Base-by-base conservation (phyloP, 2,329 filamentous ascomycete species). In the Ascochyta koolunga region DNA sequence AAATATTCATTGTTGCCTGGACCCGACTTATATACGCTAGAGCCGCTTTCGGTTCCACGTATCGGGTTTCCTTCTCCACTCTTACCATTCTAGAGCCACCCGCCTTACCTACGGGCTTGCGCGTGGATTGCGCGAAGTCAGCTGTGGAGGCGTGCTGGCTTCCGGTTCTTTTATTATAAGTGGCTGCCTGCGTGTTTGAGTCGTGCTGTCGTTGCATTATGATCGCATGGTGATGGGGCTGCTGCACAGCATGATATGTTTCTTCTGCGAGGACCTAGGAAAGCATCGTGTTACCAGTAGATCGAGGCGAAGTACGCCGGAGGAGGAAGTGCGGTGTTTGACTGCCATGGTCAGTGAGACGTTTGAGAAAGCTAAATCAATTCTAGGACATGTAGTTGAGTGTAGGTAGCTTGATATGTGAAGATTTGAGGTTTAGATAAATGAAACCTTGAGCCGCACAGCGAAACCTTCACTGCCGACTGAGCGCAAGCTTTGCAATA, bases 41-140 rank as follows among this genome's bases (percentile, higher is more conserved):
- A 25, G 10, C 43, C 44, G 3, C 9, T 33, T 39, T 5, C 3
- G 39, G 48, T 15, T 21, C 4, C 25, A n/a, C n/a, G n/a, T n/a
- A n/a, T n/a, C n/a, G n/a, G n/a, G n/a, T n/a, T n/a, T n/a, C n/a
- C n/a, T n/a, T n/a, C n/a, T n/a, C n/a, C n/a, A n/a, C n/a, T n/a
- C n/a, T n/a, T n/a, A n/a, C n/a, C n/a, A n/a, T n/a, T 7, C 25
- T 18, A 16, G 41, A 27, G 39, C 44, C 35, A 11, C 22, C 19
- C 24, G 18, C 18, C 15, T 8, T 11, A 22, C 21, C 15, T 3
- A 11, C 33, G 36, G 36, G n/a, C 3, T 15, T 21, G 5, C 46
- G 41, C 51, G 51, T 46, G 10, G 2, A 21, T n/a, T 21, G 15
- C 40, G 41, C 51, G 51, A 45, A 27, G 36, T 54, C 51, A 50